These are phyloP conservation scores for Wickerhamomyces tratensis DNA, from an alignment of 805 yeast species.

Conservation along the genomic window DNA sequence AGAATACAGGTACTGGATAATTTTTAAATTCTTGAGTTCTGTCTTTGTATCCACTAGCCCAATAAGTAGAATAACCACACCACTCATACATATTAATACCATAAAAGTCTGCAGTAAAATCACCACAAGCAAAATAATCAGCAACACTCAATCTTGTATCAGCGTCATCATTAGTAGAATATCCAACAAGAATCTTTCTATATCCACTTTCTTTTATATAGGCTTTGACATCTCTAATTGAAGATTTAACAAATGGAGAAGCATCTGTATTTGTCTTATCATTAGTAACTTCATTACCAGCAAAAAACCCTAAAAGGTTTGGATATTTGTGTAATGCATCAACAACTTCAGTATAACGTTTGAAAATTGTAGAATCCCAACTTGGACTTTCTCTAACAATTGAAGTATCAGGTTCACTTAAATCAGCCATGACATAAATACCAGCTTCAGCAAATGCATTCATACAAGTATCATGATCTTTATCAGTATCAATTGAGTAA, in stretches of 20 bases:
- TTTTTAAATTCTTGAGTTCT: constrained; percentile 54
- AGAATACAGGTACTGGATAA: constrained; percentile 65
- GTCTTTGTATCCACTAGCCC: constrained; percentile 54
- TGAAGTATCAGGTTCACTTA: constrained; percentile 76
- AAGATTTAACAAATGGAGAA: constrained; percentile 93
- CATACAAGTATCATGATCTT: constrained; percentile 75
- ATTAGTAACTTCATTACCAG: constrained; percentile 95
- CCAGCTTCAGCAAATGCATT: constrained; percentile 69
- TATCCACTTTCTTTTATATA: constrained; percentile 61
- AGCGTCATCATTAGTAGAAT: constrained; percentile 83
- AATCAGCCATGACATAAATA: constrained; percentile 83
- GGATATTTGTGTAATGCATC: constrained; percentile 71
- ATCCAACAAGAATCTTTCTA: constrained; percentile 86
- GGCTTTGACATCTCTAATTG: constrained; percentile 77
- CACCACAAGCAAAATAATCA: constrained; percentile 80
- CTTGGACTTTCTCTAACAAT: constrained; percentile 68
- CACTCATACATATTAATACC: constrained; percentile 86
- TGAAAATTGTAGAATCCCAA: constrained; percentile 65
- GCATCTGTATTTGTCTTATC: constrained; percentile 76
- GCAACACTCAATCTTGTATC: constrained; percentile 74
- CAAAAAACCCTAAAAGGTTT: constrained; percentile 88
- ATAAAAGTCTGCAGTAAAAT: constrained; percentile 56
- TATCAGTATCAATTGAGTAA: constrained; percentile 69
- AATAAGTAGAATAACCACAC: constrained; percentile 64
- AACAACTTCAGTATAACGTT: constrained; percentile 74